Conservation (phyloP, 2,329 filamentous ascomycete genomes). For the Botrytis porri region DNA sequence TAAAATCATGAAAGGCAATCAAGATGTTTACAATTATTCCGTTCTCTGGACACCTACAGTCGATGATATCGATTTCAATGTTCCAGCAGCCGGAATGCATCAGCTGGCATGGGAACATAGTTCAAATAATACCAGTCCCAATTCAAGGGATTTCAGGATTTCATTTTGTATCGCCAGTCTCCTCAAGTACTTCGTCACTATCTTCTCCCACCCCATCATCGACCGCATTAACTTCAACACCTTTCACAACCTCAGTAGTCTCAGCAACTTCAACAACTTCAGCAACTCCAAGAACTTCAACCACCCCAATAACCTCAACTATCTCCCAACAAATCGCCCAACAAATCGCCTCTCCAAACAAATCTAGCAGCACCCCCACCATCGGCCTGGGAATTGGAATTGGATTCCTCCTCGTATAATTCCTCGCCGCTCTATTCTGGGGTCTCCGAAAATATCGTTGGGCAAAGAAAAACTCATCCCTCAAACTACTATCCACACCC, state of each 20-base stretch:
- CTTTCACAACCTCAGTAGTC: neutral
- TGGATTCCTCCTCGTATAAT: neutral
- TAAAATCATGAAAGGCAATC: neutral
- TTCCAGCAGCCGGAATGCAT: neutral
- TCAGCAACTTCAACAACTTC: too few relatives aligned
- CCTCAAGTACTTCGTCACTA: neutral
- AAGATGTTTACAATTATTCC: neutral
- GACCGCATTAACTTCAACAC: neutral
- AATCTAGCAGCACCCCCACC: neutral
- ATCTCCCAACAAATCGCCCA: neutral
- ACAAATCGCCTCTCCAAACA: neutral
- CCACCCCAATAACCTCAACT: neutral
- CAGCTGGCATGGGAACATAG: constrained; percentile 4
- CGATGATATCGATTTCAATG: constrained; percentile 2
- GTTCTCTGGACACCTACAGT: constrained; percentile 1
- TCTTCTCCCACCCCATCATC: neutral
- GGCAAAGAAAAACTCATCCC: neutral
- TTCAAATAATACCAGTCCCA: neutral
- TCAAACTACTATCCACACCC: neutral
- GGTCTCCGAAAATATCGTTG: neutral
- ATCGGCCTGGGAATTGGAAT: neutral
- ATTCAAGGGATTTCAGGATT: neutral
- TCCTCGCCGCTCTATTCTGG: neutral
- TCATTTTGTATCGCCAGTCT: neutral
- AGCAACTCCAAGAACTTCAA: neutral